phyloP scores from a whole-genome alignment of 2,329 filamentous ascomycete species.

The Alternaria gansuensis region DNA sequence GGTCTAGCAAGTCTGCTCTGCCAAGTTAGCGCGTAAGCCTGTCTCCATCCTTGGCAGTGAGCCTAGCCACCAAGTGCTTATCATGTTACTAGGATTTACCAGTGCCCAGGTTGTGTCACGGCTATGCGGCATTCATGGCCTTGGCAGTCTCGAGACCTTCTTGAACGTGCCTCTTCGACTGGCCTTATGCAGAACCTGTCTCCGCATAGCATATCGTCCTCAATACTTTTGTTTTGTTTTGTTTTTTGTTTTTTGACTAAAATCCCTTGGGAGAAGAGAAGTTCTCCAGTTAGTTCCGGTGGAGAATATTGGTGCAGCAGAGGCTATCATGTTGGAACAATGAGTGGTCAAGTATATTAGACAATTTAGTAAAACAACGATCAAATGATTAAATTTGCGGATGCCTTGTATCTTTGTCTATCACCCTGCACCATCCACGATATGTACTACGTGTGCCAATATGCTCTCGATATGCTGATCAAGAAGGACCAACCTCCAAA shows the following conservation, averaged over 20 bases:
- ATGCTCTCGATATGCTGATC: not conserved
- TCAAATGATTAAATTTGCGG: not conserved
- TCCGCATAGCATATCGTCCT: too few relatives aligned
- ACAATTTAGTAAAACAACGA: not conserved
- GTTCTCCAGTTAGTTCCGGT: not conserved
- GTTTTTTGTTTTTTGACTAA: too few relatives aligned
- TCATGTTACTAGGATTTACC: conserved; percentile 1
- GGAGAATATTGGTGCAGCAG: not conserved
- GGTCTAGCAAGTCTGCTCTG: conserved; percentile 10
- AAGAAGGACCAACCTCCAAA: not conserved
- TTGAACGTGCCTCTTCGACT: conserved; percentile 9
- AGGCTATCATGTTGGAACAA: not conserved
- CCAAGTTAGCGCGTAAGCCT: conserved; percentile 9
- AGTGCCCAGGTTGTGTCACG: not conserved
- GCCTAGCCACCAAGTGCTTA: conserved; percentile 11
- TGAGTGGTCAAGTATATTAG: too few relatives aligned
- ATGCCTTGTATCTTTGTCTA: not conserved
- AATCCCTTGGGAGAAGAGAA: too few relatives aligned
- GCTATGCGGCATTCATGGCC: conserved; percentile 14
- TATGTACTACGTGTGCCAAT: not conserved
- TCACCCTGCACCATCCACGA: not conserved
- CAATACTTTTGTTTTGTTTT: too few relatives aligned
- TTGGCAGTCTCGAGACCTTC: conserved; percentile 11
- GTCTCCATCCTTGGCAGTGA: conserved; percentile 14
- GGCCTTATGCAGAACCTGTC: not conserved